Percentiles rank a stretch among this genome's conserved stretches.
Conservation (phyloP, 768 basidiomycete genomes). For the Lactarius hengduanensis region DNA sequence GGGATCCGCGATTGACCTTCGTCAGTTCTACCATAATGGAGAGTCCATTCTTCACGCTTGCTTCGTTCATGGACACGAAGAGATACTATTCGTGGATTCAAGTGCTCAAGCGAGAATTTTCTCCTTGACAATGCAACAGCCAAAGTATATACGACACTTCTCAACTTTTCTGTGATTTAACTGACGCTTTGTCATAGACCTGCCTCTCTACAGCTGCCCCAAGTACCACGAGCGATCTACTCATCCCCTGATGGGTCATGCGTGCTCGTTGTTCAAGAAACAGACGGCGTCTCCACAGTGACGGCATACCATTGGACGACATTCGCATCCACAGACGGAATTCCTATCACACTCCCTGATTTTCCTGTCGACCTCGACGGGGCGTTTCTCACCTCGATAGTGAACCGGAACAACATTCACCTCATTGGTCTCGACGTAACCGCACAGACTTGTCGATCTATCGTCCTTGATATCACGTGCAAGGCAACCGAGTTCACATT, state of each 20-base stretch:
- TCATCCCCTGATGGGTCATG: conserved; percentile 59
- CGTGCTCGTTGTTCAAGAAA: conserved; percentile 39
- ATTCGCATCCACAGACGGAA: conserved; percentile 52
- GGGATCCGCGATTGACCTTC: conserved; percentile 45
- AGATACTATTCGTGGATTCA: conserved; percentile 51
- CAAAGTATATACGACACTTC: conserved; percentile 41
- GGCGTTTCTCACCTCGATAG: conserved; percentile 47
- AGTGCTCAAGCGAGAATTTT: conserved; percentile 46
- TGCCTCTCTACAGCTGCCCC: conserved; percentile 42
- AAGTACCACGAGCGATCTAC: conserved; percentile 38
- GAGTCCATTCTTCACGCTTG: conserved; percentile 38
- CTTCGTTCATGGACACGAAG: conserved; percentile 53
- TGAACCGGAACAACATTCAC: conserved; percentile 43
- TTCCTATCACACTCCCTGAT: conserved; percentile 37
- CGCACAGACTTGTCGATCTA: conserved; percentile 40
- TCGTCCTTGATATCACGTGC: conserved; percentile 51
- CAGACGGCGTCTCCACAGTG: conserved; percentile 23
- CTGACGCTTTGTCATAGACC: conserved; percentile 38
- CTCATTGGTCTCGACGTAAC: conserved; percentile 42
- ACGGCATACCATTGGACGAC: conserved; percentile 55
- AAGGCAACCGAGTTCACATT: conserved; percentile 58
- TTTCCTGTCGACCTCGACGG: conserved; percentile 29
- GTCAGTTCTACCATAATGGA: conserved; percentile 41
- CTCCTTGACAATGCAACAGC: conserved; percentile 53
- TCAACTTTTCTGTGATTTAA: not conserved